A percentile compares a stretch with the other conserved stretches of the same genome.
These are phyloP conservation scores for Xylaria sp. DNA, from an alignment of 2,329 filamentous ascomycete species.

Conservation along the genomic window DNA sequence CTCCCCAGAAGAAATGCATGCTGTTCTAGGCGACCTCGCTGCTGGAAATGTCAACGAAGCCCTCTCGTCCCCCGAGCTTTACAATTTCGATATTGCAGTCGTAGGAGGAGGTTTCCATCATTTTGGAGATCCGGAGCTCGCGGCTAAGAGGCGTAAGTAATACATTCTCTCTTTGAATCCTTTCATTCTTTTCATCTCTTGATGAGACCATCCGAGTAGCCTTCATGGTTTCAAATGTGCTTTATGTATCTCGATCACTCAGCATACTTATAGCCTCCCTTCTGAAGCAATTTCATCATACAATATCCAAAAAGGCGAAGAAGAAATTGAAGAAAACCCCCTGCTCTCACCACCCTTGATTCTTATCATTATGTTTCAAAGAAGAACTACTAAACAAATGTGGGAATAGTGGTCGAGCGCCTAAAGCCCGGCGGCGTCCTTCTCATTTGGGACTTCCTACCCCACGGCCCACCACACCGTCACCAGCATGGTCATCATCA, in stretches of 20 bases:
- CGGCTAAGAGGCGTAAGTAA: slow-evolving; percentile 36
- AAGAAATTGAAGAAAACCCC: not conserved
- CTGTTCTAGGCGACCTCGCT: slow-evolving; percentile 68
- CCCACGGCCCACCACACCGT: slow-evolving; percentile 55
- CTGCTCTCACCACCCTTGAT: not conserved
- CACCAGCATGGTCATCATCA: slow-evolving; percentile 20
- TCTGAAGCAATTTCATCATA: not conserved
- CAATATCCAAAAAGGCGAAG: not conserved
- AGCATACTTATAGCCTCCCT: not conserved
- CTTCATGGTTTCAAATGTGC: not conserved
- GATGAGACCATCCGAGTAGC: not conserved
- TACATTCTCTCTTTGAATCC: not conserved
- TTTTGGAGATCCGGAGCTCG: slow-evolving; percentile 70
- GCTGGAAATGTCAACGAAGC: slow-evolving; percentile 58
- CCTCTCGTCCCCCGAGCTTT: slow-evolving; percentile 71
- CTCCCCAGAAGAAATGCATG: slow-evolving; percentile 63
- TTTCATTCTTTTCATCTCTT: not conserved
- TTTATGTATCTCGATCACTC: not conserved
- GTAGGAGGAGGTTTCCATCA: slow-evolving; percentile 75
- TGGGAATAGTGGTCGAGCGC: slow-evolving; percentile 62
- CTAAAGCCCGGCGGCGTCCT: slow-evolving; percentile 74
- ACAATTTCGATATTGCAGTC: slow-evolving; percentile 74
- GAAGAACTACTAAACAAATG: not conserved
- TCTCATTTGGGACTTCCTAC: slow-evolving; percentile 74
- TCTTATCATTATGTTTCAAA: not conserved